Base-by-base conservation (phyloP, 75 land plant species). In the Picea sitchensis region DNA sequence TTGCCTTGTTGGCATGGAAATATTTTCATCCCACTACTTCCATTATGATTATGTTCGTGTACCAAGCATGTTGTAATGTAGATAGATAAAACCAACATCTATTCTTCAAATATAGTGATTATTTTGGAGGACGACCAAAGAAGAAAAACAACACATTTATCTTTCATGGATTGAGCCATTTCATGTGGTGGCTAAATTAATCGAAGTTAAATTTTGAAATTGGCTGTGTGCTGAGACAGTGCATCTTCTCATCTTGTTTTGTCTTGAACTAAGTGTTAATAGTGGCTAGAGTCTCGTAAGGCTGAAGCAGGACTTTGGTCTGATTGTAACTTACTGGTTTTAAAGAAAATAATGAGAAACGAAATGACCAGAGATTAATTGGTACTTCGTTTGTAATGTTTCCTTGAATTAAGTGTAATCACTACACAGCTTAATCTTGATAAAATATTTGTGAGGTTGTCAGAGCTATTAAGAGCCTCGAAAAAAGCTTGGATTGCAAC, bases 1-100 rank as follows among this genome's bases (percentile, higher is more conserved):
- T 47, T 71, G 74, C 56, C 36, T 30, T n/a, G 51, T 71, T 71
- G 74, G 74, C 54, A 44, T 71, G 74, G 7, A 18, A 67, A 71
- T 38, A 44, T n/a, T 44, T 71, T 20, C 51, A 71, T n/a, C 21
- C 44, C 12, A 0, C 2, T 2, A 11, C 32, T 20, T 0, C 51
- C 23, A 18, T 71, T 71, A 38, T 47, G 41, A 21, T n/a, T 71
- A 38, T 71, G 21, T 20, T 71, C 15, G n/a, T 17, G n/a, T n/a
- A 71, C 2, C 56, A 71, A 36, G 26, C 54, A 71, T 44, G 26
- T 71, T n/a, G 74, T 41, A 44, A 8, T 23, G 9, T 71, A 38
- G 20, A 47, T 38, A 14, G 12, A 18, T 71, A 36, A 17, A 41
- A 38, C 13, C 21, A 3, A 38, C 74, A 38, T 71, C 44, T 5